phyloP scores from a whole-genome alignment of 768 basidiomycete genomes.

The Antrodiella citrinella region DNA sequence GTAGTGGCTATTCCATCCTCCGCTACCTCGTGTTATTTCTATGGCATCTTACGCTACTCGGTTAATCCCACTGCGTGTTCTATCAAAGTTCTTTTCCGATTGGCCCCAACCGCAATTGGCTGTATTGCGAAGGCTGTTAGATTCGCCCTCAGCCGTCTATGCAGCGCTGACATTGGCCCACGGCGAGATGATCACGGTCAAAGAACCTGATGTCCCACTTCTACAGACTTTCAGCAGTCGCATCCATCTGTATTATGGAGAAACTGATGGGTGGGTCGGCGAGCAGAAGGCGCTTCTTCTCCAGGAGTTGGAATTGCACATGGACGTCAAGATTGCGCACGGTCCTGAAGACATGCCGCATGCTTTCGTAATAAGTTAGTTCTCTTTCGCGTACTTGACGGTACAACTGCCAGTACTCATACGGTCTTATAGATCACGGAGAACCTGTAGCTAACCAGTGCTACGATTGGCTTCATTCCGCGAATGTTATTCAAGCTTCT shows the following conservation, averaged over 20 bases:
- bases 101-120: conserved; percentile 42
- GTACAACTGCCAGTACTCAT: conserved; percentile 2
- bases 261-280: conserved; percentile 64
- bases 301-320: conserved; percentile 28
- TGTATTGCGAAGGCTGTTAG: conserved; percentile 41
- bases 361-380: conserved; percentile 67
- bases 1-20: conserved; percentile 41
- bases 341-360: conserved; percentile 49
- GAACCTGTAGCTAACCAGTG: conserved; percentile 43
- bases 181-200: conserved; percentile 61
- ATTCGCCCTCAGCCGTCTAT: conserved; percentile 41
- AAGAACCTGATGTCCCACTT: conserved; percentile 38
- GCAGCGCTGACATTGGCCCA: conserved; percentile 53
- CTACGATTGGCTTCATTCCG: conserved; percentile 30
- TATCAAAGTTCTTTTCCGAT: conserved; percentile 36
- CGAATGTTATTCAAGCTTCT: neutral
- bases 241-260: conserved; percentile 52
- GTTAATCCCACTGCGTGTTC: conserved; percentile 30
- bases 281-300: conserved; percentile 40
- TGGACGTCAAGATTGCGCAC: conserved; percentile 31
- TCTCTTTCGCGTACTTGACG: neutral
- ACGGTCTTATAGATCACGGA: conserved; percentile 36
- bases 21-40: conserved; percentile 36
- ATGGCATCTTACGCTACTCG: conserved; percentile 35
- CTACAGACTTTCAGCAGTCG: conserved; percentile 30